phyloP scores from a whole-genome alignment of 345 rosid genomes.

The Euphorbia lathyris region DNA sequence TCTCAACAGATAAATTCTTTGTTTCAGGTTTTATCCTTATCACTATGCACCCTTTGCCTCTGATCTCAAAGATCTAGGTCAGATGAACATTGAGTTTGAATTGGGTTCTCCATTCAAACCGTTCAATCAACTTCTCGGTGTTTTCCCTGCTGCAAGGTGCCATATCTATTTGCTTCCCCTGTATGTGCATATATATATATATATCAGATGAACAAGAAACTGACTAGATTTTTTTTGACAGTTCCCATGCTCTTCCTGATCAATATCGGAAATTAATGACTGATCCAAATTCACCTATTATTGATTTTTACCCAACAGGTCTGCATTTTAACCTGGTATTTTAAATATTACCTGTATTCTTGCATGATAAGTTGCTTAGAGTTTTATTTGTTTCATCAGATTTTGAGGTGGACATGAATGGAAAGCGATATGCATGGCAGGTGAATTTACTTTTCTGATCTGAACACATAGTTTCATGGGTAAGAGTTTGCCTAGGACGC shows the following conservation, averaged over 20 bases:
- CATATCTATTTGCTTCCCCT: constrained; percentile 9
- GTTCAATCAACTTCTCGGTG: constrained; percentile 88
- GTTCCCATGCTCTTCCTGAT: constrained; percentile 94
- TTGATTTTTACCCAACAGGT: constrained; percentile 89
- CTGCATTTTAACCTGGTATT: constrained; percentile 19
- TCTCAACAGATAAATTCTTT: not conserved
- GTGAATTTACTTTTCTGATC: constrained; percentile 31
- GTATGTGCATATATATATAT: not conserved
- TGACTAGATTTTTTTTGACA: constrained; percentile 33
- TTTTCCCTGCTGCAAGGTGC: constrained; percentile 95
- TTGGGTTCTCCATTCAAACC: constrained; percentile 85
- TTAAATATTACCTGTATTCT: constrained; percentile 6
- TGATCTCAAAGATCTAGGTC: constrained; percentile 75
- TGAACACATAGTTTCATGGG: constrained; percentile 4
- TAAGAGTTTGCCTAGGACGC: not conserved
- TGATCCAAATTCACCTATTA: constrained; percentile 77
- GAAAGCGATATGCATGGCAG: constrained; percentile 95
- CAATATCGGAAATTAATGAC: constrained; percentile 77
- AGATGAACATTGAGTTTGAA: constrained; percentile 65
- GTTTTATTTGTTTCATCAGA: constrained; percentile 44
- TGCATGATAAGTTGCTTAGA: constrained; percentile 18
- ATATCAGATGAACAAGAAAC: constrained; percentile 8
- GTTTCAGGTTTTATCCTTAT: constrained; percentile 89
- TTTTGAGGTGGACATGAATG: constrained; percentile 92
- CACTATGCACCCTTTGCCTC: constrained; percentile 99